Evolutionary conservation across 106 monocot species (phyloP), one percentile per base, ranked within the genome.

Genomic region (Vanilla planifolia): DNA sequence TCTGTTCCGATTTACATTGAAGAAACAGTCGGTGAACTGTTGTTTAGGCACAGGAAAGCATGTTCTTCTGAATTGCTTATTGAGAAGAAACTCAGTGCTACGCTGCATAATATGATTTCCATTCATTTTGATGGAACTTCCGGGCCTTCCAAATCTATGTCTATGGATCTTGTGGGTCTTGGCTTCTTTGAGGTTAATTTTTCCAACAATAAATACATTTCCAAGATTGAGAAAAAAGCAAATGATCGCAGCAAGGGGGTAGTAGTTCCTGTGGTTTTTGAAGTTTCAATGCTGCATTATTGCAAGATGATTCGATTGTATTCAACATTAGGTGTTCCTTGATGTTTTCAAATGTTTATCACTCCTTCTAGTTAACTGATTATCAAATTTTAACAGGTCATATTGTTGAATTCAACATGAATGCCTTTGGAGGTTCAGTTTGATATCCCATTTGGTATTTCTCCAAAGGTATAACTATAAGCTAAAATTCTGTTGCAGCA

Each of bases 401-500:
- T 91, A 64, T 66, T 98, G n/a, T 67, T 82, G 19, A 98, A 98
- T 85, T 71, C 80, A 48, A 88, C 87, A 33, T 81, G 84, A 15
- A 65, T 80, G 67, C 81, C 81, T 39, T 60, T 98, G 45, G 91
- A 98, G 43, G 32, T 98, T 47, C 84, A 87, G 11, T 98, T 98
- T 77, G 96, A 98, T 60, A 88, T 98, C 67, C 96, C 96, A 50
- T 91, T 98, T 51, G 91, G 96, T 66, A 71, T 98, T 68, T 84
- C 96, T 70, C 85, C 87, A 16, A 91, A 84, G 90, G 96, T 98
- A 83, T 51, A 56, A 14, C 9, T 35, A 30, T 35, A 57, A 57
- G 35, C 20, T 53, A 30, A 1, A 26, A 8, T 24, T 15, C 13
- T 53, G 28, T 29, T 53, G n/a, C 1, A 9, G n/a, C 3, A 23